phyloP scores from a whole-genome alignment of 192 early-diverging fungal genomes.

The Diversispora epigaea region DNA sequence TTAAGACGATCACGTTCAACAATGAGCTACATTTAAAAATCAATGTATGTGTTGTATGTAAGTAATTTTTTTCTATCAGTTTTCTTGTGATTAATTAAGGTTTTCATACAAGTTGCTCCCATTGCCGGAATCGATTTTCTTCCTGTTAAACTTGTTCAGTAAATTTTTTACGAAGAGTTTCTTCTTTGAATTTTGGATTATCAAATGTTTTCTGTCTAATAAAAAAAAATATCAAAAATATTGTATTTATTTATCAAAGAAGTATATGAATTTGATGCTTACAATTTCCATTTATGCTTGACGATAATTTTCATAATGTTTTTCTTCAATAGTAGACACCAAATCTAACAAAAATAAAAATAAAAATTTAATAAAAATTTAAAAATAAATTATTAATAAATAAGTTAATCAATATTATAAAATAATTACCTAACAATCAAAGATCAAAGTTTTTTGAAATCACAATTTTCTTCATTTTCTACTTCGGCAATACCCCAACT shows the following conservation, averaged over 20 bases:
- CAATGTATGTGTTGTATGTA: not conserved
- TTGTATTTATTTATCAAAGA: too few species aligned
- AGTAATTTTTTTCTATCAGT: not conserved
- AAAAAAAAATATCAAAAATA: not conserved
- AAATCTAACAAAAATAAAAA: slow-evolving; percentile 79
- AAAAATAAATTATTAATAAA: not conserved
- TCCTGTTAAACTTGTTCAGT: slow-evolving; percentile 97
- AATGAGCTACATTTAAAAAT: slow-evolving; percentile 62
- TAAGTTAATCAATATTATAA: not conserved
- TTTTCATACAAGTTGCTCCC: slow-evolving; percentile 80
- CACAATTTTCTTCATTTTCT: slow-evolving; percentile 97
- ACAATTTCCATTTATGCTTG: slow-evolving; percentile 81
- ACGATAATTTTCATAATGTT: slow-evolving; percentile 94
- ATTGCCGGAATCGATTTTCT: slow-evolving; percentile 97
- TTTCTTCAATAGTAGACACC: slow-evolving; percentile 89
- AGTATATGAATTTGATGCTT: slow-evolving; percentile 29
- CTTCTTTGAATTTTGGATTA: slow-evolving; percentile 97
- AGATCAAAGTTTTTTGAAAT: slow-evolving; percentile 96
- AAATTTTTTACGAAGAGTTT: slow-evolving; percentile 90
- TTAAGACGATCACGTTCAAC: slow-evolving; percentile 97
- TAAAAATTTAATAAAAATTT: not conserved
- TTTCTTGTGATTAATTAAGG: not conserved
- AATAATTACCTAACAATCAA: slow-evolving; percentile 67
- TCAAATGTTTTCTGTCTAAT: slow-evolving; percentile 70
- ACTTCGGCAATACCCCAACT: slow-evolving; percentile 99